Evolutionary conservation across 768 basidiomycete genomes (phyloP), one percentile per base, ranked within the genome.

Genomic region (Tylopilus plumbeoviolaceoides): DNA sequence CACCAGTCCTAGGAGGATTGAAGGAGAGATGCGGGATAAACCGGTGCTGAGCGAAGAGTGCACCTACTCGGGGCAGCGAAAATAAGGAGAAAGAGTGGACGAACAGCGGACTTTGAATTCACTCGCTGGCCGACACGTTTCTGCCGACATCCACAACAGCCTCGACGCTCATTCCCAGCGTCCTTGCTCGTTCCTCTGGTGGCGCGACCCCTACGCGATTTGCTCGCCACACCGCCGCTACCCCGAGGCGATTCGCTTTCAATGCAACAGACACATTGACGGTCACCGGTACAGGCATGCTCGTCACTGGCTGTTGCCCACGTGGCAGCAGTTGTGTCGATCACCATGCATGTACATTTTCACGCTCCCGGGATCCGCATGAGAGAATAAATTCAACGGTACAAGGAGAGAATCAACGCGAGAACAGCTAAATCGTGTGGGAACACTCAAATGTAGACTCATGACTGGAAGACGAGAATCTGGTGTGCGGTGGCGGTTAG

Each of bases 21-120:
- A 62, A 66, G 62, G 67, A 65, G 48, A 50, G 39, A 55, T 48
- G 54, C 35, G 51, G 53, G 46, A 55, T 55, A 58, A 56, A 57
- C 61, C 57, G 54, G 67, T 59, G 57, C 40, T 52, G 50, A 56
- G 50, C 40, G 41, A 58, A 53, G 69, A 60, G 48, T 56, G 57
- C 60, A 61, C 51, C 54, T 54, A 57, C 51, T 50, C 35, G 53
- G n/a, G 54, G 52, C 30, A 52, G 57, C 53, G 56, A 69, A 68
- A 68, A 67, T 50, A 63, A 67, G 63, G 61, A 54, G 59, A 46
- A 52, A 56, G 55, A 55, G 53, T 36, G 56, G 51, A 47, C 51
- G 53, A 61, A 59, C 51, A 42, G 65, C 68, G 68, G 68, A 69
- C 67, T 71, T 69, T 69, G 48, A 69, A 69, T 58, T 59, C 6